These are phyloP conservation scores for Leishmania martiniquensis DNA, from an alignment of 208 protist genomes.

Conservation along the genomic window DNA sequence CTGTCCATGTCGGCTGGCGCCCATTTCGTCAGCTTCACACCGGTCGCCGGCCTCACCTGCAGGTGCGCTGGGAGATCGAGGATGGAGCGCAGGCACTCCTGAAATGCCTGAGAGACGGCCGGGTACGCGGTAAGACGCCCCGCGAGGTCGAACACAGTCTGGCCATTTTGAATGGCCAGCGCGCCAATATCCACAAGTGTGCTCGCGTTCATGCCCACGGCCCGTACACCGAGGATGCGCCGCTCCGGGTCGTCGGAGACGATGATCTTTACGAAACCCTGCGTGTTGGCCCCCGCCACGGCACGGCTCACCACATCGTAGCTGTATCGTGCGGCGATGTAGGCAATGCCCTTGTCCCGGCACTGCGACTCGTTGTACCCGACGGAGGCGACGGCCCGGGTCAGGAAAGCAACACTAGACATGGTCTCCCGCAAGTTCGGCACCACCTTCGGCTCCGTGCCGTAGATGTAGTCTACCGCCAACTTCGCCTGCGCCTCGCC, in stretches of 20 bases:
- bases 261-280: constrained; percentile 86
- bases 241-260: constrained; percentile 57
- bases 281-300: constrained; percentile 63
- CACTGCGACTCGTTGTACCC: constrained; percentile 80
- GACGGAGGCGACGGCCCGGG: constrained; percentile 50
- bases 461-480: constrained; percentile 78
- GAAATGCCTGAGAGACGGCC: constrained; percentile 80
- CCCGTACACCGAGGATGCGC: constrained; percentile 69
- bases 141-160: constrained; percentile 65
- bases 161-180: constrained; percentile 61
- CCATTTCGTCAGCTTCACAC: constrained; percentile 60
- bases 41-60: constrained; percentile 45
- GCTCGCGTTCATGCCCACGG: constrained; percentile 64
- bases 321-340: constrained; percentile 58
- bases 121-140: constrained; percentile 80
- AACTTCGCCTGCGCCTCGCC: constrained; percentile 61
- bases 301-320: constrained; percentile 74
- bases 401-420: constrained; percentile 60
- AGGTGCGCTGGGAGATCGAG: constrained; percentile 60
- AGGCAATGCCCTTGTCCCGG: constrained; percentile 55
- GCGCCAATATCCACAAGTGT: constrained; percentile 74
- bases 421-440: constrained; percentile 37
- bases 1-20: constrained; percentile 55
- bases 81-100: constrained; percentile 80
- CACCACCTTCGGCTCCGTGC: constrained; percentile 18